These are phyloP conservation scores for Paspalum notatum DNA, from an alignment of 176 grass and related monocot species.

Conservation along the genomic window DNA sequence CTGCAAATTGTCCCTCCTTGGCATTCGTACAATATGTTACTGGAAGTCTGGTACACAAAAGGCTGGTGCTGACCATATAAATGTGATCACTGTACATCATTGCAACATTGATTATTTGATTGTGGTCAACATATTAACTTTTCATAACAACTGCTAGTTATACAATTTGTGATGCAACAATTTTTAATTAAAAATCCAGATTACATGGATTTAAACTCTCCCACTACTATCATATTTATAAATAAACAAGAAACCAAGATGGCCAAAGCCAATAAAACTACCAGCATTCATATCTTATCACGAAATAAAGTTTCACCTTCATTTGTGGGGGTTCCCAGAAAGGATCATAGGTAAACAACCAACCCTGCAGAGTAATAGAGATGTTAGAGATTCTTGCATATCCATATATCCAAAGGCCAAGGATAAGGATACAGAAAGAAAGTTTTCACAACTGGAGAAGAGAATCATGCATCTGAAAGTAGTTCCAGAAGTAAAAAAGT, in stretches of 20 bases:
- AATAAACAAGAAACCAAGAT: conserved; percentile 24
- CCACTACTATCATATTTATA: conserved; percentile 22
- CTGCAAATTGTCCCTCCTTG: neutral
- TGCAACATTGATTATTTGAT: neutral
- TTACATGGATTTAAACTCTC: conserved; percentile 4
- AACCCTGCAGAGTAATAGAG: conserved; percentile 56
- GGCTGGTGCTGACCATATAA: conserved; percentile 9
- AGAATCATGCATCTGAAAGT: conserved; percentile 10
- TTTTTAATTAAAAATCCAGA: neutral
- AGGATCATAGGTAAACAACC: conserved; percentile 91
- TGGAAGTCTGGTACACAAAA: neutral
- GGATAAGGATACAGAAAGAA: conserved; percentile 11
- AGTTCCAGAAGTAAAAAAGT: neutral
- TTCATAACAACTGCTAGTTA: neutral
- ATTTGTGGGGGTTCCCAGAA: conserved; percentile 92
- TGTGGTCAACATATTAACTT: neutral
- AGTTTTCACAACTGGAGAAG: conserved; percentile 9
- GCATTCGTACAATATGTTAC: neutral
- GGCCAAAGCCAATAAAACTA: conserved; percentile 31
- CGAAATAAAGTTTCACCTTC: conserved; percentile 59
- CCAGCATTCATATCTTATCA: conserved; percentile 11
- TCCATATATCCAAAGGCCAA: conserved; percentile 31
- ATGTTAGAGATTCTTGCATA: conserved; percentile 33
- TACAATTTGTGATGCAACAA: neutral
- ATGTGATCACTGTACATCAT: conserved; percentile 14